Conservation (phyloP, 2,329 filamentous ascomycete genomes). For the Cryphonectria naterciae region DNA sequence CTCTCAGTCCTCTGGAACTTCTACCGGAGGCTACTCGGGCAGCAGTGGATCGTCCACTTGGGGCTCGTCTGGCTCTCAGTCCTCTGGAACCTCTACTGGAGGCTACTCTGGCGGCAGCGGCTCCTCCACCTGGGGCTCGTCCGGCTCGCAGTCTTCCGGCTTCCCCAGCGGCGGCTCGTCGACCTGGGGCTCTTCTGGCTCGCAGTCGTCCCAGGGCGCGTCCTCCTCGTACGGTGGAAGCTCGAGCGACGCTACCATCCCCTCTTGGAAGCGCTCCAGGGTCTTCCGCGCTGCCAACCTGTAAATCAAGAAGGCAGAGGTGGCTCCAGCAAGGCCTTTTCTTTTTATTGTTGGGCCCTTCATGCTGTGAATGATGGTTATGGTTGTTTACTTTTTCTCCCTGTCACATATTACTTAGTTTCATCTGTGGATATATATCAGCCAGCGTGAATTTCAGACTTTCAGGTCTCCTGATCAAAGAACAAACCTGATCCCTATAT, state of each 20-base stretch:
- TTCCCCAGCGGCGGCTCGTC: not conserved
- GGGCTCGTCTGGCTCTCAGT: no score
- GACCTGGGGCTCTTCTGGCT: not conserved
- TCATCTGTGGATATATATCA: not conserved
- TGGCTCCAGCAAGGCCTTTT: not conserved
- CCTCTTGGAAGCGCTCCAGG: conserved; percentile 13
- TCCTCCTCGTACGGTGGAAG: not conserved
- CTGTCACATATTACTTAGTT: conserved; percentile 7
- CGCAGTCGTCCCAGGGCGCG: conserved; percentile 9
- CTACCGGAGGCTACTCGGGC: no score
- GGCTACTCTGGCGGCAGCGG: not conserved
- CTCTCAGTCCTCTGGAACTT: not conserved
- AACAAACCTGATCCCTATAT: not conserved
- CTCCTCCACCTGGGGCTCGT: conserved; percentile 5
- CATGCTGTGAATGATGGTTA: not conserved
- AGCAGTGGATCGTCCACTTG: not conserved
- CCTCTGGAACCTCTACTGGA: no score
- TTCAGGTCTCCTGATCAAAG: not conserved
- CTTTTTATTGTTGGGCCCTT: not conserved
- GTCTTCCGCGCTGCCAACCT: conserved; percentile 3
- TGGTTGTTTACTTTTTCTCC: not conserved
- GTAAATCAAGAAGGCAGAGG: not conserved
- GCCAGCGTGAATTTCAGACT: not conserved
- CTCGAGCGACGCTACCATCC: not conserved
- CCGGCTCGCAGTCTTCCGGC: not conserved